phyloP scores from a whole-genome alignment of 2,329 filamentous ascomycete species.

The Phialophora verrucosa region DNA sequence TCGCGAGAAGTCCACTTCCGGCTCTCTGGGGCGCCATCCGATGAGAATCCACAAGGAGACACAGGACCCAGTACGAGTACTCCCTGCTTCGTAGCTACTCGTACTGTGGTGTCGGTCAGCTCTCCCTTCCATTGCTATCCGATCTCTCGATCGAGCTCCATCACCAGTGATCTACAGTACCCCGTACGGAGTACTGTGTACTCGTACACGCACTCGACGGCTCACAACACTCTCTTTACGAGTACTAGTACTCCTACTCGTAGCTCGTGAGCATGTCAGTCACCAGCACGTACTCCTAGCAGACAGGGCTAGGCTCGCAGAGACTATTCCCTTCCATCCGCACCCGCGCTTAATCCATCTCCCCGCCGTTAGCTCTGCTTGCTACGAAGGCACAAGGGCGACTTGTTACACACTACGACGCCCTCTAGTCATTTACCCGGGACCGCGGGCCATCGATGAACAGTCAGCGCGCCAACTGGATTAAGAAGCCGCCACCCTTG shows the following conservation, averaged over 20 bases:
- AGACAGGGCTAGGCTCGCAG: not conserved
- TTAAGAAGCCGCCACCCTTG: not conserved
- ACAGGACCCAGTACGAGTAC: too few species aligned
- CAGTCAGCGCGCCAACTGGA: not conserved
- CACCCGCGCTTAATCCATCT: conserved; percentile 3
- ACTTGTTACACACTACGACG: not conserved
- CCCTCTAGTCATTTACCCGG: not conserved
- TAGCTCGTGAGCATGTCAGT: not conserved
- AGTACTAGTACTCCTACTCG: too few species aligned
- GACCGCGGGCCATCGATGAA: not conserved
- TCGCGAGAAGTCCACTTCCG: not conserved
- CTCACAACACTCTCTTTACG: too few species aligned
- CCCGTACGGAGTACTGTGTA: too few species aligned
- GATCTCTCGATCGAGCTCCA: not conserved
- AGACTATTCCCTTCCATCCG: not conserved
- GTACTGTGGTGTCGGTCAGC: not conserved
- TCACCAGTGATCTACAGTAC: not conserved
- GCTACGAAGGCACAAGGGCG: not conserved
- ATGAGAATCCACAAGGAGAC: not conserved
- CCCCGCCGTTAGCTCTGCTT: conserved; percentile 1
- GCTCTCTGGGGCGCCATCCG: not conserved
- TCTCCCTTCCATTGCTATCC: not conserved
- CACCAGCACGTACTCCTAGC: not conserved
- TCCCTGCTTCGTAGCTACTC: too few species aligned
- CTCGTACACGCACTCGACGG: too few species aligned